phyloP scores from a whole-genome alignment of 148 eudicot genomes.

The Dysphania ambrosioides region DNA sequence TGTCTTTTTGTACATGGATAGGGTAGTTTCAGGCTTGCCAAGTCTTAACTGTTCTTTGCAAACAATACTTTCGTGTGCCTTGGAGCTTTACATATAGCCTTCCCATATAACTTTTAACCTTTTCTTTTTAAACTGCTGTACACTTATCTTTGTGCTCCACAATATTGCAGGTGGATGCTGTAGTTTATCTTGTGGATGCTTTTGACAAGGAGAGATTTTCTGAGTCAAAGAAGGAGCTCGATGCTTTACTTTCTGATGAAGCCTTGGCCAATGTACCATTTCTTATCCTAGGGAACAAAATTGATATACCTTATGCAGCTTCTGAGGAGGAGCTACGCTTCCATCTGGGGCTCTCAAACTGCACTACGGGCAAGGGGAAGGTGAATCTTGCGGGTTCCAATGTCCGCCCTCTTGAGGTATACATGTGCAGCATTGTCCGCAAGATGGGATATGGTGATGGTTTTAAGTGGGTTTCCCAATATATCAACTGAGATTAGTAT shows the following conservation, averaged over 20 bases:
- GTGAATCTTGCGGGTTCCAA: constrained; percentile 29
- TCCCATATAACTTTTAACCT: background rate
- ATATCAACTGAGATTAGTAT: constrained; percentile 27
- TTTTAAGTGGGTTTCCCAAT: constrained; percentile 45
- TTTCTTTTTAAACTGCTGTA: background rate
- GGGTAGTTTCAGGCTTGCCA: background rate
- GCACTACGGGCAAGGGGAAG: constrained; percentile 51
- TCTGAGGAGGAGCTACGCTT: constrained; percentile 41
- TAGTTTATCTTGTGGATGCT: constrained; percentile 50
- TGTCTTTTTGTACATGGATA: background rate
- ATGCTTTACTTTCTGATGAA: constrained; percentile 40
- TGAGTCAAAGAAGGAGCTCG: constrained; percentile 43
- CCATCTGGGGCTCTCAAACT: constrained; percentile 30
- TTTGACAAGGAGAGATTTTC: constrained; percentile 44
- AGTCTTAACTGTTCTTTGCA: background rate
- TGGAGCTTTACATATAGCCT: background rate
- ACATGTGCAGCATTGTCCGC: constrained; percentile 51
- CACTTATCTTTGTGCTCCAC: background rate
- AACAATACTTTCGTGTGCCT: background rate
- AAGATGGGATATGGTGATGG: constrained; percentile 58
- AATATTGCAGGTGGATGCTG: constrained; percentile 37
- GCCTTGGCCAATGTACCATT: constrained; percentile 38
- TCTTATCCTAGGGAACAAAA: constrained; percentile 49
- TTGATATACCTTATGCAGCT: constrained; percentile 50
- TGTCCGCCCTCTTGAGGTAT: constrained; percentile 45